Percentiles rank a stretch among this genome's conserved stretches.
Conservation (phyloP, 2,329 filamentous ascomycete genomes). For the Penicillium sp. region DNA sequence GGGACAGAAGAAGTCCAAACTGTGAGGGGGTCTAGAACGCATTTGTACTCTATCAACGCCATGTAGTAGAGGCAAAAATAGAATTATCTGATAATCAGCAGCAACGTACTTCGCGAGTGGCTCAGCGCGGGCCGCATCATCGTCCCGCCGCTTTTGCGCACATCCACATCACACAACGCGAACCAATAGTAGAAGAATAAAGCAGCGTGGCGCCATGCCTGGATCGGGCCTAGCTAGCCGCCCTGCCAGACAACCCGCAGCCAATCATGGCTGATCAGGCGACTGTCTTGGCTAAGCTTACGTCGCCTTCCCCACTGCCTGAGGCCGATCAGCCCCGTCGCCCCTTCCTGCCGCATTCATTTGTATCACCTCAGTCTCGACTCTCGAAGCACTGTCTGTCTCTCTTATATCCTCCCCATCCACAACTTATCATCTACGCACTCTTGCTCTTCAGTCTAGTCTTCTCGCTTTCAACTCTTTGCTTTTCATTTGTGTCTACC, state of each 20-base stretch:
- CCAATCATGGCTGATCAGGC: background rate
- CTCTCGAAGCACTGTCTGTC: background rate
- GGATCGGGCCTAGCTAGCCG: background rate
- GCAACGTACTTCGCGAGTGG: background rate
- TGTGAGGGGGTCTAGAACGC: conserved; percentile 29
- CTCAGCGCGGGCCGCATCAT: conserved; percentile 1
- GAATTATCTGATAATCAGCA: too few species aligned
- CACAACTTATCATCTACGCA: too few species aligned
- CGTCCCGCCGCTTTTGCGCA: conserved; percentile 3
- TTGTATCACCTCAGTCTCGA: too few species aligned
- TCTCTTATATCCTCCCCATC: too few species aligned
- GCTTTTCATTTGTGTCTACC: background rate
- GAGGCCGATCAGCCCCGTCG: background rate
- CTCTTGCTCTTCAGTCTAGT: too few species aligned
- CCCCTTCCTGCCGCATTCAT: too few species aligned
- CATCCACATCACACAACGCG: background rate
- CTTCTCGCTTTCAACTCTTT: background rate
- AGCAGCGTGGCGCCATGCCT: background rate
- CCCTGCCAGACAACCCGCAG: background rate
- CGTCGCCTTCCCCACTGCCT: background rate
- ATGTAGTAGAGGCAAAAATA: too few species aligned
- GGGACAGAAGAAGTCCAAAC: conserved; percentile 55
- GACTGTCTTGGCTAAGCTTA: background rate
- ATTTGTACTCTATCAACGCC: background rate
- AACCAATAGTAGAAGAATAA: background rate